phyloP scores from a whole-genome alignment of 352 stramenopile species.

The Stramenopiles sp. region DNA sequence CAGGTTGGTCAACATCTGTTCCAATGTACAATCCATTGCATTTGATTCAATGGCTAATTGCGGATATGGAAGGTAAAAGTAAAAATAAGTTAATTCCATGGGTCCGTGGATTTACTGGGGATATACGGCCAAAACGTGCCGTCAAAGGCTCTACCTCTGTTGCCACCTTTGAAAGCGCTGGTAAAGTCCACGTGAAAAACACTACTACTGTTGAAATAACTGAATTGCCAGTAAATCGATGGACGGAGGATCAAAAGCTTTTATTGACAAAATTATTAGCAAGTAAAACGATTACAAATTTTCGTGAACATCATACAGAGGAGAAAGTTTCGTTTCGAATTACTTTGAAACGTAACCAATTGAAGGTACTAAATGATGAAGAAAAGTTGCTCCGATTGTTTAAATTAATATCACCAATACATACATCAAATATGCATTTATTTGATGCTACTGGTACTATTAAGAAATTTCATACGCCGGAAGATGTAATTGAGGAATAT shows the following conservation, averaged over 20 bases:
- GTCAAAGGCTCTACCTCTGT: constrained; percentile 57
- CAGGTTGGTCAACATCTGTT: constrained; percentile 81
- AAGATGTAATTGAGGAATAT: constrained; percentile 79
- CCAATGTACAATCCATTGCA: constrained; percentile 83
- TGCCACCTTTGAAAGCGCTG: constrained; percentile 49
- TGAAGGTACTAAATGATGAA: constrained; percentile 30
- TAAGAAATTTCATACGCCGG: constrained; percentile 67
- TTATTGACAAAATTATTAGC: constrained; percentile 67
- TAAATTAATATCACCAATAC: constrained; percentile 74
- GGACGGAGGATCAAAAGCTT: constrained; percentile 90
- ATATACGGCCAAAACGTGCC: constrained; percentile 54
- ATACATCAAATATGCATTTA: constrained; percentile 88
- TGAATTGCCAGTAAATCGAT: constrained; percentile 81
- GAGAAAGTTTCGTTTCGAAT: constrained; percentile 70
- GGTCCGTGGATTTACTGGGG: constrained; percentile 52
- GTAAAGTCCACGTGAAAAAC: constrained; percentile 45
- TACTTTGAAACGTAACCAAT: constrained; percentile 37
- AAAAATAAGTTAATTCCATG: constrained; percentile 43
- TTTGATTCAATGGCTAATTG: constrained; percentile 81
- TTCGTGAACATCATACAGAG: too few species aligned
- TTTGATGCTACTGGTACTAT: constrained; percentile 72
- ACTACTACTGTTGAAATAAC: constrained; percentile 75
- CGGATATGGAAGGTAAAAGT: constrained; percentile 46
- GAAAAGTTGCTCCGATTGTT: constrained; percentile 82
- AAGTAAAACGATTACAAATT: too few species aligned